phyloP scores from a whole-genome alignment of 2,329 filamentous ascomycete genomes.

The Zopfia rhizophila region DNA sequence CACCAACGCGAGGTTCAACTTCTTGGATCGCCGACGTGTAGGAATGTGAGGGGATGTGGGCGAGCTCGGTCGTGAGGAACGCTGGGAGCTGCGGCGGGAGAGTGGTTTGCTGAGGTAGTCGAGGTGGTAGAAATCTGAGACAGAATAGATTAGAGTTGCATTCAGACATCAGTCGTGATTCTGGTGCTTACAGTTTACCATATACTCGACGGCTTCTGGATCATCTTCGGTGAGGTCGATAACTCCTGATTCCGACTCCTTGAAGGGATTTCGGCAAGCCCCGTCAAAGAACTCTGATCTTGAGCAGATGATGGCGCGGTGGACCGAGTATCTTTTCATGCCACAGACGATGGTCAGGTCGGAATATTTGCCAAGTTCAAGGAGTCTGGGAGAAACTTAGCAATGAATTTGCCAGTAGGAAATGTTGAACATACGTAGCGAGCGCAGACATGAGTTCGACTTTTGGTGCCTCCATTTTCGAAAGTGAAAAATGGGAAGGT shows the following conservation, averaged over 20 bases:
- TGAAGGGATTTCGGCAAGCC: constrained; percentile 51
- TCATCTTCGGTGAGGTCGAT: constrained; percentile 55
- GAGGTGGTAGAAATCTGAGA: constrained; percentile 53
- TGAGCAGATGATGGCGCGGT: constrained; percentile 60
- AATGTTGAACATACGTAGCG: constrained; percentile 55
- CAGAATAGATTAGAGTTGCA: constrained; percentile 29
- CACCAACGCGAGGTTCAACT: constrained; percentile 43
- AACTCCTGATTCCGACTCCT: constrained; percentile 48
- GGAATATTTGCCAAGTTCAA: constrained; percentile 55
- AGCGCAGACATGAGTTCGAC: constrained; percentile 59
- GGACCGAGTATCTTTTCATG: constrained; percentile 57
- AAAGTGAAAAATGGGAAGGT: constrained; percentile 7
- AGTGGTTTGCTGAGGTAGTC: constrained; percentile 50
- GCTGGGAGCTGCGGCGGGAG: constrained; percentile 42
- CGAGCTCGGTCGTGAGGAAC: constrained; percentile 35
- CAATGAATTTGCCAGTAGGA: constrained; percentile 17
- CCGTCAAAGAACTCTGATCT: constrained; percentile 59
- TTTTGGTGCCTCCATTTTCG: constrained; percentile 52
- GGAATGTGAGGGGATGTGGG: constrained; percentile 29
- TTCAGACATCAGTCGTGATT: constrained; percentile 6
- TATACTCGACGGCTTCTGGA: constrained; percentile 53
- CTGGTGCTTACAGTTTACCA: constrained; percentile 51
- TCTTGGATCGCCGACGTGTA: constrained; percentile 30
- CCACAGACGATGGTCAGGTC: constrained; percentile 61
- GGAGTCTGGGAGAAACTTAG: constrained; percentile 49